These are phyloP conservation scores for Gastrolobium villosum DNA, from an alignment of 306 rosid species.

Conservation along the genomic window DNA sequence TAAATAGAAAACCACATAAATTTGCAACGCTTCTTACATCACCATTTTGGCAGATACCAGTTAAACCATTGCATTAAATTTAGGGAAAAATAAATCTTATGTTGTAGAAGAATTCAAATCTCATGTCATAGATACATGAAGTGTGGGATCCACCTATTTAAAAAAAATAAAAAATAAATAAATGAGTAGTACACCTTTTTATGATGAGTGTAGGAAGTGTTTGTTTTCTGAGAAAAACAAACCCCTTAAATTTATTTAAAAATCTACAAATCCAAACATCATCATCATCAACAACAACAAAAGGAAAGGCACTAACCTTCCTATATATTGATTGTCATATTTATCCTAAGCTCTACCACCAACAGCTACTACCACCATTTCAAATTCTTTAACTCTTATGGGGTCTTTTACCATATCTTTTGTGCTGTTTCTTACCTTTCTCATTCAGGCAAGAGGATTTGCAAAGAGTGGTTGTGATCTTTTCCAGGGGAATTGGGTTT, in stretches of 20 bases:
- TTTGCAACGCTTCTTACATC: not conserved
- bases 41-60: too few relatives aligned
- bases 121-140: too few relatives aligned
- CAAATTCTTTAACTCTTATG: conserved; percentile 41
- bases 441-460: not conserved
- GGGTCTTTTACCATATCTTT: conserved; percentile 17
- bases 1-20: not conserved
- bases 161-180: too few relatives aligned
- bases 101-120: too few relatives aligned
- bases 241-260: too few relatives aligned
- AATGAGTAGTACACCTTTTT: not conserved
- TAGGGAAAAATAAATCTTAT: too few relatives aligned
- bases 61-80: too few relatives aligned
- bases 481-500: conserved; percentile 71
- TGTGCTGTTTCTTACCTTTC: conserved; percentile 29
- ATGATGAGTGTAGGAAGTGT: too few relatives aligned
- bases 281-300: not conserved
- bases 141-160: too few relatives aligned
- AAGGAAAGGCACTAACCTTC: not conserved
- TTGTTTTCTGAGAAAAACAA: too few relatives aligned
- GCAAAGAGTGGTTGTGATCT: conserved; percentile 56
- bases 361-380: not conserved
- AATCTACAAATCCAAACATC: not conserved
- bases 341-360: conserved; percentile 9
- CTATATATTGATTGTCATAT: not conserved